These are phyloP conservation scores for Actinomortierella wolfii DNA, from an alignment of 371 early-diverging fungal species.

Conservation along the genomic window DNA sequence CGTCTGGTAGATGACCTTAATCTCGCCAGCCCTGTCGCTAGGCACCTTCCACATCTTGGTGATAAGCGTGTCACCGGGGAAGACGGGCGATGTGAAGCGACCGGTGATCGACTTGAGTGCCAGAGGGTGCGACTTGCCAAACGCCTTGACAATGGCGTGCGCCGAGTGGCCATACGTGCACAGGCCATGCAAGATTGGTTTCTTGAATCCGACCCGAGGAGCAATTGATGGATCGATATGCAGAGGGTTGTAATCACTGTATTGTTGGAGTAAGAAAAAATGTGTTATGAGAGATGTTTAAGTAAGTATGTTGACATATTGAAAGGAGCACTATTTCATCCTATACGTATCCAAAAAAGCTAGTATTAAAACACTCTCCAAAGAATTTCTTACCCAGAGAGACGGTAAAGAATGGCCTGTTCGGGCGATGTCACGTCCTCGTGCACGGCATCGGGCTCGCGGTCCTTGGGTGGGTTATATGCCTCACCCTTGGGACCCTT, in stretches of 20 bases:
- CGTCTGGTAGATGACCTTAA: conserved; percentile 56
- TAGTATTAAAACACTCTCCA: conserved; percentile 2
- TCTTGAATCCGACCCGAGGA: conserved; percentile 63
- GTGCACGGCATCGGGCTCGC: conserved; percentile 58
- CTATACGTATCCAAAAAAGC: not conserved
- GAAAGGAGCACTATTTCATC: not conserved
- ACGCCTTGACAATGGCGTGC: conserved; percentile 57
- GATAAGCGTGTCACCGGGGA: conserved; percentile 69
- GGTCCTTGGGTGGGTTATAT: conserved; percentile 51
- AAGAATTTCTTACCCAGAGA: conserved; percentile 55
- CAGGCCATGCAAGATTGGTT: conserved; percentile 73
- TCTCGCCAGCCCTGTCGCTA: conserved; percentile 41
- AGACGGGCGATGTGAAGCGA: conserved; percentile 72
- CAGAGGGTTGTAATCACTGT: conserved; percentile 69
- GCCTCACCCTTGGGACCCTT: conserved; percentile 53
- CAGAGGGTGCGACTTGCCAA: conserved; percentile 55
- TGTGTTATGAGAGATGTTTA: not conserved
- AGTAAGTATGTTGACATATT: conserved; percentile 2
- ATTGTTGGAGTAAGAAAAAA: not conserved
- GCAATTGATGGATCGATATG: conserved; percentile 66
- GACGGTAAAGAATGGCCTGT: conserved; percentile 70
- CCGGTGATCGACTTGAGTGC: conserved; percentile 64
- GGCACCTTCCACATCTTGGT: conserved; percentile 71
- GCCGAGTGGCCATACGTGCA: conserved; percentile 67
- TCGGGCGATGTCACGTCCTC: conserved; percentile 48